These are phyloP conservation scores for Colletotrichum shisoi DNA, from an alignment of 2,329 filamentous ascomycete species.

Conservation along the genomic window DNA sequence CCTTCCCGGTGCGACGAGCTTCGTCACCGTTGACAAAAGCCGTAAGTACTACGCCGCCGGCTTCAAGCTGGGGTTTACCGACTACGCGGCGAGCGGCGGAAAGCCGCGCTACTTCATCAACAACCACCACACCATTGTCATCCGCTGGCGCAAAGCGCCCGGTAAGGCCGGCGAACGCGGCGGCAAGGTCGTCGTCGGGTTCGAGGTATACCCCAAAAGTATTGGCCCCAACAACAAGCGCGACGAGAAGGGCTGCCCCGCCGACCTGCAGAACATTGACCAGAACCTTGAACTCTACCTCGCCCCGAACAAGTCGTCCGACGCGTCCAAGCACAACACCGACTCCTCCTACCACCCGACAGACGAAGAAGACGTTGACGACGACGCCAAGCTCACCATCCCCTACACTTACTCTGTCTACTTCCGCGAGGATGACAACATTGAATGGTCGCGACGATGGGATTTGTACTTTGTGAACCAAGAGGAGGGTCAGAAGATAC, in stretches of 20 bases:
- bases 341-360: conserved; percentile 68
- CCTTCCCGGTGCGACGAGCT: conserved; percentile 85
- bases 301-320: conserved; percentile 66
- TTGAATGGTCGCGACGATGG: conserved; percentile 88
- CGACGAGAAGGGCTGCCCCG: conserved; percentile 71
- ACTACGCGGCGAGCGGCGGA: conserved; percentile 66
- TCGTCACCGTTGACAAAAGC: conserved; percentile 83
- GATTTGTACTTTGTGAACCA: conserved; percentile 90
- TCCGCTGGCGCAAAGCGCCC: conserved; percentile 77
- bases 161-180: conserved; percentile 73
- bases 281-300: conserved; percentile 74
- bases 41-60: conserved; percentile 89
- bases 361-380: conserved; percentile 65
- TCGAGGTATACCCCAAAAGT: conserved; percentile 90
- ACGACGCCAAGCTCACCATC: conserved; percentile 72
- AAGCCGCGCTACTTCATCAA: conserved; percentile 77
- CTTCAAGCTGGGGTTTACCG: conserved; percentile 85
- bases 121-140: conserved; percentile 87
- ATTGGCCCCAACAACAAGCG: conserved; percentile 69
- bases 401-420: conserved; percentile 92
- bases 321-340: conserved; percentile 57
- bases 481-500: conserved; percentile 79
- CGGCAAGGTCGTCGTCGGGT: conserved; percentile 83
- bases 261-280: conserved; percentile 68
- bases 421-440: conserved; percentile 79